Conservation (phyloP, 1,139 yeast species). For the Saccharomycopsis crataegensis region DNA sequence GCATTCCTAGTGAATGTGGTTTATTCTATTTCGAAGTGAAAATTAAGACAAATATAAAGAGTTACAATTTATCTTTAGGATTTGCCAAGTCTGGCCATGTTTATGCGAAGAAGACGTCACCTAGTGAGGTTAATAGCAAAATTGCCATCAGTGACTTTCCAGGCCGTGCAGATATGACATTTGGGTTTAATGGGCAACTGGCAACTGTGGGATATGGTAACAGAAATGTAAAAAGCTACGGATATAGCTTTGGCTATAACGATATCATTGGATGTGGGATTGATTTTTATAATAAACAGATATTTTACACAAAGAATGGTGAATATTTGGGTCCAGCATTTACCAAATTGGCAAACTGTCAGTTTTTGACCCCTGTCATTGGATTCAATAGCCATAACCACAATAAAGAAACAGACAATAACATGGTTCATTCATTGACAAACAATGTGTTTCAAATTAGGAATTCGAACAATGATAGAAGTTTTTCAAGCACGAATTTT, state of each 20-base stretch:
- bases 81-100: constrained; percentile 26
- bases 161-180: constrained; percentile 42
- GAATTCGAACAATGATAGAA: neutral
- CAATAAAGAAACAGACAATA: neutral
- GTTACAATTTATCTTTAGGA: constrained; percentile 38
- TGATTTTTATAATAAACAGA: constrained; percentile 52
- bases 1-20: constrained; percentile 35
- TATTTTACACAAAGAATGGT: constrained; percentile 83
- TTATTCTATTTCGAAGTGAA: constrained; percentile 52
- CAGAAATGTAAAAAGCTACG: constrained; percentile 32
- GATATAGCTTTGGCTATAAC: constrained; percentile 42
- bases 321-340: constrained; percentile 50
- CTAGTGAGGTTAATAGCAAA: constrained; percentile 22
- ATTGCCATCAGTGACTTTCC: constrained; percentile 30
- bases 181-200: constrained; percentile 54
- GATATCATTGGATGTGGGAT: constrained; percentile 85
- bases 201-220: constrained; percentile 43
- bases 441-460: neutral
- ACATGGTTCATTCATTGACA: constrained; percentile 4
- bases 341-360: constrained; percentile 30
- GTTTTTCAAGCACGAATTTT: constrained; percentile 28
- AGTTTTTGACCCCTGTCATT: constrained; percentile 40
- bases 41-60: constrained; percentile 34
- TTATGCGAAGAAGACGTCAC: constrained; percentile 21
- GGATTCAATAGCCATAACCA: constrained; percentile 29